Evolutionary conservation across 2,329 filamentous ascomycete species (phyloP).

Genomic region (Parasarocladium wereldwijsianum): DNA sequence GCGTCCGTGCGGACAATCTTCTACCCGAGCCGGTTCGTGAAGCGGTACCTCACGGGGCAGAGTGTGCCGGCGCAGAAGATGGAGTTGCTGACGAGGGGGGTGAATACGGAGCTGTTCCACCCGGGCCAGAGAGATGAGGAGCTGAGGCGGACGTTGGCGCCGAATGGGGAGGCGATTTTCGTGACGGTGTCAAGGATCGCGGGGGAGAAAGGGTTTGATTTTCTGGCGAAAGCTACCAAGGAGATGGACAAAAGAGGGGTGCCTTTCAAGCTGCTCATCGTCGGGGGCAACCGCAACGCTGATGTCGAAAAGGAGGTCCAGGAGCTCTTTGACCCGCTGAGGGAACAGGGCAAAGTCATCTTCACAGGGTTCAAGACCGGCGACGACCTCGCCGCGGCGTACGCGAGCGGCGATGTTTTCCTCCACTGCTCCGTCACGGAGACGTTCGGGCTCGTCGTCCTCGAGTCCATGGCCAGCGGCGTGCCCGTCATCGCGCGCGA

Average conservation of each 20-base stretch:
- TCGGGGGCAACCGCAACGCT: slow-evolving; percentile 52
- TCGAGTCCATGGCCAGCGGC: slow-evolving; percentile 58
- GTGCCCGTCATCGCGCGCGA: slow-evolving; percentile 55
- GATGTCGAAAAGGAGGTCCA: slow-evolving; percentile 47
- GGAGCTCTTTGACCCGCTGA: slow-evolving; percentile 38
- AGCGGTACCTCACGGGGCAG: slow-evolving; percentile 42
- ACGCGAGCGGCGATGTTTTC: slow-evolving; percentile 55
- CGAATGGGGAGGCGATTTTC: slow-evolving; percentile 48
- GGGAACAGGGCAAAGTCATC: slow-evolving; percentile 35
- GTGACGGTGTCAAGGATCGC: slow-evolving; percentile 53
- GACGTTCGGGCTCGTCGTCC: slow-evolving; percentile 56
- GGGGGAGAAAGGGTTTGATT: slow-evolving; percentile 57
- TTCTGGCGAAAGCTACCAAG: slow-evolving; percentile 40
- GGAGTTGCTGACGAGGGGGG: slow-evolving; percentile 46
- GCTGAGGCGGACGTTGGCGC: slow-evolving; percentile 39
- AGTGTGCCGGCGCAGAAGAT: slow-evolving; percentile 41
- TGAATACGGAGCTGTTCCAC: slow-evolving; percentile 47
- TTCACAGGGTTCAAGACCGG: slow-evolving; percentile 54
- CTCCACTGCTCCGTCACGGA: slow-evolving; percentile 58
- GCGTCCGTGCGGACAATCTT: slow-evolving; percentile 49
- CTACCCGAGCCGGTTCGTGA: slow-evolving; percentile 51
- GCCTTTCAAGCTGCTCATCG: slow-evolving; percentile 49
- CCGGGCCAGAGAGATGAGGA: slow-evolving; percentile 34
- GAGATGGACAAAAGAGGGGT: slow-evolving; percentile 40
- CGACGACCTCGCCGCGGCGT: slow-evolving; percentile 45